These are phyloP conservation scores for Zalaria obscura DNA, from an alignment of 2,329 filamentous ascomycete genomes.

Conservation along the genomic window DNA sequence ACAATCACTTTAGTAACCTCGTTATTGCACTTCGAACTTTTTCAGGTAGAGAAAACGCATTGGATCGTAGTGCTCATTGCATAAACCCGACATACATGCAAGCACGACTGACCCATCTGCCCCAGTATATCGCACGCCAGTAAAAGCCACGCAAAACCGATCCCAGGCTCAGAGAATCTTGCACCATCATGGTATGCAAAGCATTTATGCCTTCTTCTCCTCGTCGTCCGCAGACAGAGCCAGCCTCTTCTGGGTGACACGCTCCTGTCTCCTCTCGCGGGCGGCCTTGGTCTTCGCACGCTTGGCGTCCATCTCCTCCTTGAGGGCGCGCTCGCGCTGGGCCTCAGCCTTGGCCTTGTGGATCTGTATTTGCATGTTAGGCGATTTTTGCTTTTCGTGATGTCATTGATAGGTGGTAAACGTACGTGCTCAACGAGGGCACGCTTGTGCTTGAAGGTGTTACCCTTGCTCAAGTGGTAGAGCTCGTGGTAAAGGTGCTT, in stretches of 20 bases:
- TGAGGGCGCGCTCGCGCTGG: conserved; percentile 83
- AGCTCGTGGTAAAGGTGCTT: conserved; percentile 99
- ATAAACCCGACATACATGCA: conserved; percentile 7
- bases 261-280: conserved; percentile 94
- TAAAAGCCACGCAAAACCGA: conserved; percentile 1
- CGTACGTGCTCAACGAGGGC: conserved; percentile 99
- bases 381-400: conserved; percentile 4
- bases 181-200: conserved; percentile 1
- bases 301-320: conserved; percentile 79
- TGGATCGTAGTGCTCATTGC: conserved; percentile 7
- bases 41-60: conserved; percentile 4
- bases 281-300: conserved; percentile 99
- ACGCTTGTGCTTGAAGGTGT: conserved; percentile 99
- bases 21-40: no score
- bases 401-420: conserved; percentile 21
- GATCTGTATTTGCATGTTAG: conserved; percentile 47
- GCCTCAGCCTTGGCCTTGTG: conserved; percentile 99
- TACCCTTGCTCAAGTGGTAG: conserved; percentile 99
- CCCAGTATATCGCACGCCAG: conserved; percentile 6
- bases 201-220: conserved; percentile 19
- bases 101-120: conserved; percentile 5
- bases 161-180: conserved; percentile 3
- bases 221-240: conserved; percentile 62
- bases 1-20: no score
- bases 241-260: conserved; percentile 78